Base-by-base conservation (phyloP, 1,139 yeast genomes). In the Yamadazyma kanchanaburiensis region DNA sequence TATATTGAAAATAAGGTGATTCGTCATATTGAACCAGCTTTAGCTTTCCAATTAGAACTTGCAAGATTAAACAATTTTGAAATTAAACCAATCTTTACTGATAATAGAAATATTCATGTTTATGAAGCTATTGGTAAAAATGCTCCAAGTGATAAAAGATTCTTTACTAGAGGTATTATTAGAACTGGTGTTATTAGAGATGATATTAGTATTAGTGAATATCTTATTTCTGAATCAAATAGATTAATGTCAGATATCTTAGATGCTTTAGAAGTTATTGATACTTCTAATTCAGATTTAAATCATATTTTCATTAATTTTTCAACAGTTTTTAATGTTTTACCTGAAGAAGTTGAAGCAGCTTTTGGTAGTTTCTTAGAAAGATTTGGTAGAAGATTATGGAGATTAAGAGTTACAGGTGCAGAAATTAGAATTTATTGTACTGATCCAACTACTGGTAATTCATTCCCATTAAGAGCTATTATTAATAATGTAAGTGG, bases 301-400 rank as follows among this genome's bases (percentile, higher is more conserved):
- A 91, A 91, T 62, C 97, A 91, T 55, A 91, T 91, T 43, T 94
- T 91, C 65, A 89, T 91, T 59, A 89, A 91, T 65, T 91, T 91
- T 60, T 83, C 96, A 28, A 95, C 96, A 39, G 91, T 86, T 21
- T 91, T 94, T 70, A 88, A 88, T 46, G 84, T 91, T 36, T 78
- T 85, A 35, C 96, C 97, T 28, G 87, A 83, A 49, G 97, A 91
- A 62, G 96, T 91, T 41, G 96, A 89, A 62, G 89, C 91, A 39
- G 97, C 98, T 7, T 88, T 91, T 60, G 97, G 95, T 40, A 94
- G 96, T 14, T 91, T 91, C 78, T 73, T 94, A 64, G 97, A 91
- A 63, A 80, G 98, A 63, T 91, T 91, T 46, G 98, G 98, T 41
- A 79, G 96, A 67, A 78, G 97, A 59, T 74, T 91, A 52, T 86